Conservation (phyloP, 345 rosid species). For the Lumnitzera littorea region DNA sequence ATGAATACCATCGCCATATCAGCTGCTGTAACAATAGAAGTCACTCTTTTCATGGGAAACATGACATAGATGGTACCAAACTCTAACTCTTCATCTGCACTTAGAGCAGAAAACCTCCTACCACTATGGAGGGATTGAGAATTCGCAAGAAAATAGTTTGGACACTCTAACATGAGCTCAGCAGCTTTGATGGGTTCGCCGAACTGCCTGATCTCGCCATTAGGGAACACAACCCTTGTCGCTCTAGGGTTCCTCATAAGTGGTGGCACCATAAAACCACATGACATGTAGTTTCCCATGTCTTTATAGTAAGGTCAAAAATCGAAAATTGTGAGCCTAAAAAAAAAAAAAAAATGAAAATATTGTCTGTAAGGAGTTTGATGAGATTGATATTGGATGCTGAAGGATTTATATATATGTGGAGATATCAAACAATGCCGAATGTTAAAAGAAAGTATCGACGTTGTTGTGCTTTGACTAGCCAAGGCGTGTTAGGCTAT, state of each 20-base stretch:
- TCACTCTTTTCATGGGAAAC: conserved; percentile 48
- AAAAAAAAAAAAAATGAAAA: too few relatives aligned
- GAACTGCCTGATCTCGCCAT: conserved; percentile 44
- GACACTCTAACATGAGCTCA: conserved; percentile 59
- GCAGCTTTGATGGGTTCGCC: conserved; percentile 37
- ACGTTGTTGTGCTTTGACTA: too few relatives aligned
- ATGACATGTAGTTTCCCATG: conserved; percentile 55
- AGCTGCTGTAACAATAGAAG: conserved; percentile 32
- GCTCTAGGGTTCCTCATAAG: conserved; percentile 26
- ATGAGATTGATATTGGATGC: too few relatives aligned
- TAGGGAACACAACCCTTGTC: conserved; percentile 39
- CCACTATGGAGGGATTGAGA: conserved; percentile 44
- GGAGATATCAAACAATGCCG: too few relatives aligned
- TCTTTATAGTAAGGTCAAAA: not conserved
- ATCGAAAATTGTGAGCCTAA: not conserved
- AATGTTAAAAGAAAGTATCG: too few relatives aligned
- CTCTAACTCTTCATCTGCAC: conserved; percentile 56
- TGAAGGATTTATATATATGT: too few relatives aligned
- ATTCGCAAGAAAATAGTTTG: conserved; percentile 37
- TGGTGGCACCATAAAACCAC: conserved; percentile 26
- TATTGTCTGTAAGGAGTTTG: too few relatives aligned
- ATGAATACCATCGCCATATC: conserved; percentile 46
- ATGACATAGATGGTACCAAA: conserved; percentile 38
- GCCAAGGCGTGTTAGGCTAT: too few relatives aligned
- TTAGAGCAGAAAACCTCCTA: conserved; percentile 41